A percentile compares a stretch with the other conserved stretches of the same genome.
Conservation (phyloP, 306 rosid genomes). For the Ceratonia siliqua region DNA sequence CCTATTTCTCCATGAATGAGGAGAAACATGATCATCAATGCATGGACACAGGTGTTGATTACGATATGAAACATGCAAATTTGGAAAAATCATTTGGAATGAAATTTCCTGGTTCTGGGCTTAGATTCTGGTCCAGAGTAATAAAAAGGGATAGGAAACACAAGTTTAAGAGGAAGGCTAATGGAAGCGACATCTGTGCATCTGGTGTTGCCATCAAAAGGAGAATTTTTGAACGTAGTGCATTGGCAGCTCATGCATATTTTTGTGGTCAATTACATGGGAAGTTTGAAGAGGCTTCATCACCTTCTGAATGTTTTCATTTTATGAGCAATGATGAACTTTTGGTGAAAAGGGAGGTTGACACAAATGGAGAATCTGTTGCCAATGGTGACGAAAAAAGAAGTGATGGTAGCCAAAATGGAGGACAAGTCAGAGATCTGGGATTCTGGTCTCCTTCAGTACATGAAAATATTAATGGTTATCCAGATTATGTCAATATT, state of each 20-base stretch:
- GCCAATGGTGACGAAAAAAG: slow-evolving; percentile 29
- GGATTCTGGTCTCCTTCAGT: slow-evolving; percentile 36
- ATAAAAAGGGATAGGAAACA: slow-evolving; percentile 54
- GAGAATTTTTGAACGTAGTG: slow-evolving; percentile 77
- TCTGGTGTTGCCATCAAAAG: slow-evolving; percentile 55
- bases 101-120: slow-evolving; percentile 65
- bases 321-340: slow-evolving; percentile 43
- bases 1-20: slow-evolving; percentile 65
- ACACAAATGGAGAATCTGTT: slow-evolving; percentile 42
- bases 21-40: slow-evolving; percentile 75
- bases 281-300: slow-evolving; percentile 53
- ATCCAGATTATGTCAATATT: slow-evolving; percentile 34
- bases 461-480: slow-evolving; percentile 34
- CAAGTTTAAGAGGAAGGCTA: slow-evolving; percentile 66
- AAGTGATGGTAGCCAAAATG: slow-evolving; percentile 29
- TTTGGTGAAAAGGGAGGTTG: slow-evolving; percentile 49
- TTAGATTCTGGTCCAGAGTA: slow-evolving; percentile 69
- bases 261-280: slow-evolving; percentile 54
- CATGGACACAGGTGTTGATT: slow-evolving; percentile 80
- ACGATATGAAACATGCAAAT: slow-evolving; percentile 74
- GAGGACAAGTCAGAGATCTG: slow-evolving; percentile 30
- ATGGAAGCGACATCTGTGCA: slow-evolving; percentile 54
- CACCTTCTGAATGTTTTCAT: slow-evolving; percentile 38
- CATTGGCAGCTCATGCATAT: slow-evolving; percentile 65
- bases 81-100: slow-evolving; percentile 80